Evolutionary conservation across 225 moss, liverwort and hornwort species (phyloP).

Genomic region (Marchantia polymorpha): DNA sequence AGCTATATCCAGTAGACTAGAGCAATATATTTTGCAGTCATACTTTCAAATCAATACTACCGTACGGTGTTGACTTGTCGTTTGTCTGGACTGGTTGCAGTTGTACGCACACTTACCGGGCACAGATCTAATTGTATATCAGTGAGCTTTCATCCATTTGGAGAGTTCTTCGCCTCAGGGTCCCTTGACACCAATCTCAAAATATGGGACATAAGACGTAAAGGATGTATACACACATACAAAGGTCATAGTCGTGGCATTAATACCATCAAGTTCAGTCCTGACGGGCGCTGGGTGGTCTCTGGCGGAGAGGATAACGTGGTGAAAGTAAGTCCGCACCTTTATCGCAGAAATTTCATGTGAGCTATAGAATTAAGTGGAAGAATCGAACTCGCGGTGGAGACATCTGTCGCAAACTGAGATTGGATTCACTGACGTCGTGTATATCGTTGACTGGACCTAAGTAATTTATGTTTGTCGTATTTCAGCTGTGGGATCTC

Average conservation of each 20-base stretch:
- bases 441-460: not conserved
- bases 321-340: slow-evolving; percentile 64
- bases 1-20: not conserved
- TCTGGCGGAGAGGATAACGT: slow-evolving; percentile 96
- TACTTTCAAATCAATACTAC: not conserved
- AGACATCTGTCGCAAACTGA: not conserved
- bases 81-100: slow-evolving; percentile 47
- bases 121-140: slow-evolving; percentile 99
- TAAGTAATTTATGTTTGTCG: not conserved
- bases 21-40: not conserved
- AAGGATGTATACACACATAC: slow-evolving; percentile 96
- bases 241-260: slow-evolving; percentile 97
- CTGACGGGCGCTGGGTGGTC: slow-evolving; percentile 98
- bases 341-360: not conserved
- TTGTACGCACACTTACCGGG: slow-evolving; percentile 96
- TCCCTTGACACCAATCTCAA: slow-evolving; percentile 97
- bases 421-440: not conserved
- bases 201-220: slow-evolving; percentile 98
- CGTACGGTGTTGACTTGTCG: not conserved
- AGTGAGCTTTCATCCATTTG: slow-evolving; percentile 98
- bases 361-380: too few relatives aligned
- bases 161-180: slow-evolving; percentile 98
- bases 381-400: not conserved
- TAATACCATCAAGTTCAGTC: slow-evolving; percentile 92
- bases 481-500: slow-evolving; percentile 93